A percentile compares a stretch with the other conserved stretches of the same genome.
Conservation (phyloP, 176 grass and related monocot genomes). For the Paspalum vaginatum region DNA sequence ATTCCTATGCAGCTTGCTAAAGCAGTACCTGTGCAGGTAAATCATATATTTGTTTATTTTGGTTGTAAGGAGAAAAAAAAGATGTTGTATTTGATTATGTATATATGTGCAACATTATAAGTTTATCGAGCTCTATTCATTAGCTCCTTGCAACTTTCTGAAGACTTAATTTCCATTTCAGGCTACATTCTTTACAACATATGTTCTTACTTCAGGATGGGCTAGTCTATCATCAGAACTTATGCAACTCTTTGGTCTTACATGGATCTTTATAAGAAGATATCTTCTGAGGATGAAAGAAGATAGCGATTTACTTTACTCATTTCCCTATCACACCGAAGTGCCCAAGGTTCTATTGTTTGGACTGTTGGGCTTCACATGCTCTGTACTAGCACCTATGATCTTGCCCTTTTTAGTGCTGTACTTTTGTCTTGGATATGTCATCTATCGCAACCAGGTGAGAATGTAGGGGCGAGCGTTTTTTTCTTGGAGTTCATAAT, state of each 20-base stretch:
- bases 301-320: constrained; percentile 51
- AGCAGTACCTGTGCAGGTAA: constrained; percentile 86
- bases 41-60: constrained; percentile 32
- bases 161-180: constrained; percentile 56
- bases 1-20: constrained; percentile 74
- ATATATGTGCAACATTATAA: not conserved
- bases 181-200: constrained; percentile 94
- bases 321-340: constrained; percentile 94
- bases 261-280: constrained; percentile 75
- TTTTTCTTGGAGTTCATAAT: not conserved
- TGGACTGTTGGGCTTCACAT: constrained; percentile 93
- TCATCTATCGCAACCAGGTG: constrained; percentile 96
- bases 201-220: constrained; percentile 95
- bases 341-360: constrained; percentile 80
- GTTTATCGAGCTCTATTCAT: not conserved
- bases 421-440: constrained; percentile 84
- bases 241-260: constrained; percentile 79
- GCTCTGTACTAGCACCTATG: constrained; percentile 82
- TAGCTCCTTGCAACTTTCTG: constrained; percentile 28
- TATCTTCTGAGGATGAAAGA: constrained; percentile 69
- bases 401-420: constrained; percentile 89
- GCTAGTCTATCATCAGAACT: constrained; percentile 90
- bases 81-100: not conserved
- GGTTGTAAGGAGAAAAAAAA: constrained; percentile 6
- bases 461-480: constrained; percentile 23